These are phyloP conservation scores for Pythium diclinum DNA, from an alignment of 352 stramenopile genomes.

Conservation along the genomic window DNA sequence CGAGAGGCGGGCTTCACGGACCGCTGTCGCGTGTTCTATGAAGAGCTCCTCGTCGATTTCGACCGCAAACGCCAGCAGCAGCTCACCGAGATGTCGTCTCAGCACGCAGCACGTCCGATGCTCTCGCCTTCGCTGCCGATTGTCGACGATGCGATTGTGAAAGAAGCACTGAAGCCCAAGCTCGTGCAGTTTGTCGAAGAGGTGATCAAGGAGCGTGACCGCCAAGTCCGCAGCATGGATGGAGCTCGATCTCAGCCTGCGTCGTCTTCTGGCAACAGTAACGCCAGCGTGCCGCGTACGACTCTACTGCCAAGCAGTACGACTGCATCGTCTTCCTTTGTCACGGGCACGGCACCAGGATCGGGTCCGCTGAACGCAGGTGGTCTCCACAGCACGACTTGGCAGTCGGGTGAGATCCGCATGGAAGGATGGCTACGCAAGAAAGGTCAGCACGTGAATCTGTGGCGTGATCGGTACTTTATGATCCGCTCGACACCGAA, in stretches of 20 bases:
- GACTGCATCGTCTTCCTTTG: constrained; percentile 17
- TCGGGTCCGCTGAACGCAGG: neutral
- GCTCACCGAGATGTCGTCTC: constrained; percentile 17
- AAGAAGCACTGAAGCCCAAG: constrained; percentile 71
- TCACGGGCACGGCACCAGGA: constrained; percentile 3
- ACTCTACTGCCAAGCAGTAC: constrained; percentile 8
- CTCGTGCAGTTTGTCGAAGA: constrained; percentile 77
- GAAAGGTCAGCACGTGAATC: constrained; percentile 83
- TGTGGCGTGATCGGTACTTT: constrained; percentile 85
- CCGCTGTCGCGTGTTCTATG: constrained; percentile 48
- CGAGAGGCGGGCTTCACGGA: constrained; percentile 55
- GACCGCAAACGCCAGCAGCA: constrained; percentile 27
- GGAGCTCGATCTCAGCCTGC: neutral
- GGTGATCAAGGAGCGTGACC: constrained; percentile 64
- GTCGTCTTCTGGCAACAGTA: neutral
- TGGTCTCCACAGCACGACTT: constrained; percentile 10
- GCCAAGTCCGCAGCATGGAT: constrained; percentile 19
- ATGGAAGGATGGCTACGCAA: constrained; percentile 87
- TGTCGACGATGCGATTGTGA: constrained; percentile 54
- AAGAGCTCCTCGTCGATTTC: constrained; percentile 58
- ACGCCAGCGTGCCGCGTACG: neutral
- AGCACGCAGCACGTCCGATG: constrained; percentile 8
- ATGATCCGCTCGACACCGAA: constrained; percentile 84
- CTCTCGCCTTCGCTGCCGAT: constrained; percentile 31
- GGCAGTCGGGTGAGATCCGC: constrained; percentile 59